Conservation (phyloP, 2,329 filamentous ascomycete species). For the Tolypocladium inflatum region DNA sequence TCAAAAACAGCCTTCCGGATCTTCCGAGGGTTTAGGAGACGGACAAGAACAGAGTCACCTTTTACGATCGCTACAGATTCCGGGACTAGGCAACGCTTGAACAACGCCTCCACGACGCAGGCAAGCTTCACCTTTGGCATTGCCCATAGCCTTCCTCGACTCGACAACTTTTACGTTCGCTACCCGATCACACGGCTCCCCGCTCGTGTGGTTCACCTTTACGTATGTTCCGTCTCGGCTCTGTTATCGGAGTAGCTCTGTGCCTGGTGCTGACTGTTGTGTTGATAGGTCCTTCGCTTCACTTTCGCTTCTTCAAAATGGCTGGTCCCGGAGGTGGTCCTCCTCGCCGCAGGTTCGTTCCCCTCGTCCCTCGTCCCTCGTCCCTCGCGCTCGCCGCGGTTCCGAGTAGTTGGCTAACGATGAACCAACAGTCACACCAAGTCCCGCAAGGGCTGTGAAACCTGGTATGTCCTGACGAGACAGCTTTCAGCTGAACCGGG, state of each 20-base stretch:
- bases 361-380: neutral
- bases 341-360: constrained; percentile 56
- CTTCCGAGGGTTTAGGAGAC: neutral
- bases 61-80: neutral
- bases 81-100: neutral
- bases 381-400: neutral
- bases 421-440: constrained; percentile 78
- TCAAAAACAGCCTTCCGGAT: neutral
- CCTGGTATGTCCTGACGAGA: constrained; percentile 48
- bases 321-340: constrained; percentile 91
- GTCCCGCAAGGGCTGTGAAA: constrained; percentile 96
- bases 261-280: neutral
- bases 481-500: constrained; percentile 1
- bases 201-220: constrained; percentile 15
- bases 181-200: constrained; percentile 21
- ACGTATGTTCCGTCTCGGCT: constrained; percentile 14
- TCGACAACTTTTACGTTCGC: constrained; percentile 23
- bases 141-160: neutral
- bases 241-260: neutral
- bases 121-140: neutral
- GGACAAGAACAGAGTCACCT: neutral
- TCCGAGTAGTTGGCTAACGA: neutral
- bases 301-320: constrained; percentile 44
- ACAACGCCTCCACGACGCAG: neutral
- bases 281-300: constrained; percentile 1